Evolutionary conservation across 768 basidiomycete species (phyloP).

Genomic region (Boletellus sp.): DNA sequence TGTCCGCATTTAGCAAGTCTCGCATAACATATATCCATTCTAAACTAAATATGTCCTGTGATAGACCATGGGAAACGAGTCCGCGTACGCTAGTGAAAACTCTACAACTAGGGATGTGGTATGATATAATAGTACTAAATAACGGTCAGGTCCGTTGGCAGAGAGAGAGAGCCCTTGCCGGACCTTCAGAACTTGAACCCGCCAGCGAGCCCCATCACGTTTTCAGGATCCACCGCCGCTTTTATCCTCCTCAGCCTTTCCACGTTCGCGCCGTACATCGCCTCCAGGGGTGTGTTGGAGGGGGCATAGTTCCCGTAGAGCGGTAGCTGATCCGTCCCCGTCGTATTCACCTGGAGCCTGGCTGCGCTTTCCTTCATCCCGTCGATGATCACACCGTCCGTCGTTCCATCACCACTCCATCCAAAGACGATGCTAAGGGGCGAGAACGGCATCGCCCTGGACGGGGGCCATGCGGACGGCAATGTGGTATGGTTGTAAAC

Average conservation of each 20-base stretch:
- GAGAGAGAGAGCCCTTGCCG: too few species aligned
- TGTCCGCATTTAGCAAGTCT: background rate
- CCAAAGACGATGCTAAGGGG: conserved; percentile 48
- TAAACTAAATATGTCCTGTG: background rate
- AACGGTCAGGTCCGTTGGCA: conserved; percentile 3
- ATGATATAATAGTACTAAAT: background rate
- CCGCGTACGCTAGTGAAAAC: background rate
- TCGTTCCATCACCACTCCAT: conserved; percentile 36
- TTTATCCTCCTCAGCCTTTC: conserved; percentile 39
- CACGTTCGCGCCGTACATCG: conserved; percentile 51
- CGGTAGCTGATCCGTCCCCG: conserved; percentile 39
- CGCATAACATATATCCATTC: background rate
- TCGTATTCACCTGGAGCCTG: conserved; percentile 41
- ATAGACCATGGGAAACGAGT: background rate
- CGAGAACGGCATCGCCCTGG: conserved; percentile 34
- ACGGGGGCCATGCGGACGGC: conserved; percentile 47
- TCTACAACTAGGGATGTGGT: background rate
- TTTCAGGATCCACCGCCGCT: conserved; percentile 46
- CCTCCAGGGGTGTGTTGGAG: conserved; percentile 44
- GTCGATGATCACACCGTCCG: conserved; percentile 40
- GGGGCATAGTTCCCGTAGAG: conserved; percentile 63
- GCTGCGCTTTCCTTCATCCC: conserved; percentile 39
- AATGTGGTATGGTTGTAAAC: conserved; percentile 37
- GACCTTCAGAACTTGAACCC: conserved; percentile 51
- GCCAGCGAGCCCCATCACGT: conserved; percentile 65